Evolutionary conservation across 345 rosid genomes (phyloP), one percentile per base, ranked within the genome.

Genomic region (Firmiana major): DNA sequence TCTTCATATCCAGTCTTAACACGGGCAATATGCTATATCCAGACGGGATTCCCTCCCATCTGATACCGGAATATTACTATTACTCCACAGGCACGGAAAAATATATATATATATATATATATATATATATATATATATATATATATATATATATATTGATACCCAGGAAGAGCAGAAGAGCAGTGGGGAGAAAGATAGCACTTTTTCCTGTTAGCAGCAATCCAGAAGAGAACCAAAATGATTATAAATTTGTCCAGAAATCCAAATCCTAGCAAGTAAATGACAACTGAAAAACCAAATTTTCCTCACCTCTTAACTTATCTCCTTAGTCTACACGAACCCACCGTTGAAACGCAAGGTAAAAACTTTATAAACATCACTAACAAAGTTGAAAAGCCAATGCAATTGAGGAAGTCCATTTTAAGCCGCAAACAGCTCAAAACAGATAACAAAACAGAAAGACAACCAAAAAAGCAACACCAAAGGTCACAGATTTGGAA

Each of bases 401-500:
- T 54, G 79, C 17, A 57, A 60, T 40, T 54, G 55, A 53, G 38
- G 53, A 67, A 77, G 40, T 42, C 53, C 55, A 43, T 26, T 76
- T 15, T 16, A 40, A 57, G 74, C 53, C 45, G n/a, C 31, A 22
- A 43, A 19, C 79, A 67, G 46, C 75, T 77, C 19, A 68, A 67
- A 67, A 15, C 45, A 57, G 74, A 77, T n/a, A 77, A 43, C 63
- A 40, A 17, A 8, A 28, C 46, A 58, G 64, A 71, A 31, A 38
- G 22, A 8, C 63, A 46, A 36, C 38, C 45, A 77, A 64, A 59
- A 40, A 59, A 46, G 51, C 51, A 22, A 7, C 63, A 78, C 26
- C 36, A 48, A 71, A 34, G 63, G 62, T 62, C 40, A 66, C 38
- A 78, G 76, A 78, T 71, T 72, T 63, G 76, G 43, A 53, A 62